Evolutionary conservation across 768 basidiomycete genomes (phyloP), one percentile per base, ranked within the genome.

Genomic region (Mycena crocata): DNA sequence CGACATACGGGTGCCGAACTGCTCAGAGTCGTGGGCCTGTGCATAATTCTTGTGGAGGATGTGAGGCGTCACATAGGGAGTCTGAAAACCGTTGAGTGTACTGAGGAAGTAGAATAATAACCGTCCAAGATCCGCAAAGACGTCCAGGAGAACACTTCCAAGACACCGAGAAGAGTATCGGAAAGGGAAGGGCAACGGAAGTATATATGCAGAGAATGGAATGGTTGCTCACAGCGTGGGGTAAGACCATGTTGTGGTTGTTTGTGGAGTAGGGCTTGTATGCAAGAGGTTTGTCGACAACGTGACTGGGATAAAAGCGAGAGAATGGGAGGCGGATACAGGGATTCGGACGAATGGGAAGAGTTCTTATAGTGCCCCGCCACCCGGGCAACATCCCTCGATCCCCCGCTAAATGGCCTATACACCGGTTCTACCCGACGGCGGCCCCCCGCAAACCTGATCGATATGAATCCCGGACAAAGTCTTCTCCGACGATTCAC

Each of bases 31-130:
- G 70, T 84, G 82, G 2, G 88, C 82, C 75, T 93, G 91, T 4
- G 93, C 92, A 79, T 94, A 94, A 81, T 92, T 80, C 78, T 90
- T 93, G 85, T 94, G 93, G 76, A 93, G 90, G 81, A 94, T 94
- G 79, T 93, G 93, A 35, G 93, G 93, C 69, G 93, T 94, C 57
- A 94, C 91, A 76, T 94, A 93, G 73, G 93, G 93, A 12, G 93
- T 93, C 45, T 90, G 86, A n/a, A n/a, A n/a, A n/a, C n/a, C n/a
- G n/a, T n/a, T n/a, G n/a, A n/a, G n/a, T n/a, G n/a, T n/a, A n/a
- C n/a, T n/a, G n/a, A n/a, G n/a, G n/a, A n/a, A n/a, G n/a, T n/a
- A n/a, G n/a, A n/a, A n/a, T n/a, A n/a, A n/a, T n/a, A n/a, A n/a
- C n/a, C n/a, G n/a, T n/a, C n/a, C n/a, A n/a, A n/a, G n/a, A n/a